Conservation (phyloP, 768 basidiomycete species). For the Mycena sanguinolenta region DNA sequence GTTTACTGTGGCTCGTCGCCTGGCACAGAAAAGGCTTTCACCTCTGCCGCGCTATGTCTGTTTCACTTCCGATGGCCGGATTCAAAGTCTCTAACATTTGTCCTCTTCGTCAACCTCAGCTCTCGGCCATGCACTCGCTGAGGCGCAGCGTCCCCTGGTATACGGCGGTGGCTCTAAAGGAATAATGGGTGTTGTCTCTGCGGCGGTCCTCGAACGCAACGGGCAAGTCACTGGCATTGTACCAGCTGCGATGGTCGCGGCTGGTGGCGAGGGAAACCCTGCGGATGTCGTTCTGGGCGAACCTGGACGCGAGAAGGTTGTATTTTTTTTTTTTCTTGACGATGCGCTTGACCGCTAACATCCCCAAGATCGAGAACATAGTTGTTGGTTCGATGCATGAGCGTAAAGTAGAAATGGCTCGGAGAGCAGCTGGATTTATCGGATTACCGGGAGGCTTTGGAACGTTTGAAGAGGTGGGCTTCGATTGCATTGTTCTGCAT, state of each 20-base stretch:
- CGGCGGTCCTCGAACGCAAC: constrained; percentile 71
- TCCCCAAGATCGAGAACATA: constrained; percentile 48
- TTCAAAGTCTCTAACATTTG: constrained; percentile 8
- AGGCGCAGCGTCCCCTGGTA: constrained; percentile 71
- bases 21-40: constrained; percentile 73
- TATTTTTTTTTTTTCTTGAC: not conserved
- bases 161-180: constrained; percentile 91
- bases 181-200: constrained; percentile 88
- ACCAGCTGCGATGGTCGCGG: constrained; percentile 80
- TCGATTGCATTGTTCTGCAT: not conserved
- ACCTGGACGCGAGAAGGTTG: constrained; percentile 41
- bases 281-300: constrained; percentile 42
- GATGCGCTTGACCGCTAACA: not conserved
- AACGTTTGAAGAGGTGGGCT: constrained; percentile 89
- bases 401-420: constrained; percentile 93
- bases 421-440: constrained; percentile 82
- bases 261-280: constrained; percentile 65
- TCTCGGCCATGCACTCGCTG: constrained; percentile 79
- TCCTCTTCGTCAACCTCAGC: constrained; percentile 55
- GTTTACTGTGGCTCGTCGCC: constrained; percentile 88
- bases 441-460: constrained; percentile 95
- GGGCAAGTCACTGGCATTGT: constrained; percentile 84
- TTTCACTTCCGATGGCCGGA: constrained; percentile 30
- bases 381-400: constrained; percentile 89
- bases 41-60: constrained; percentile 79